Evolutionary conservation across 257 asterid species (phyloP).

Genomic region (Jaltomata sinuosa): DNA sequence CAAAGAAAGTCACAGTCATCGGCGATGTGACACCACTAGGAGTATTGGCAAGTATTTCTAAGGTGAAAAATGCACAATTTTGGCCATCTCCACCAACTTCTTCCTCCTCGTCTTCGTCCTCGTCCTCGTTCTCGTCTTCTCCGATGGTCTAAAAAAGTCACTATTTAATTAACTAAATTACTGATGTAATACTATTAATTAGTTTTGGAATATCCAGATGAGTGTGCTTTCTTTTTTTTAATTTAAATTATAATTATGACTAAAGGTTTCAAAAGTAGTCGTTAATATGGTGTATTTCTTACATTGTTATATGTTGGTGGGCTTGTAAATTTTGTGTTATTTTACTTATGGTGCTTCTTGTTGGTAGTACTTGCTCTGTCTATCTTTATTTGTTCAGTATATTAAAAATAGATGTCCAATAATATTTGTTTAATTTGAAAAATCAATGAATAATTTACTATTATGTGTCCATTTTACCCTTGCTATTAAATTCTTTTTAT

Average conservation of each 20-base stretch:
- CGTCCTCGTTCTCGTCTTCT: slow-evolving; percentile 16
- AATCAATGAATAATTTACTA: no score
- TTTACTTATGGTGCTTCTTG: neutral
- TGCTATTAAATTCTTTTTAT: no score
- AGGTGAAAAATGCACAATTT: slow-evolving; percentile 71
- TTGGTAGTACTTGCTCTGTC: no score
- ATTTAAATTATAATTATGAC: neutral
- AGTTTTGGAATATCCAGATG: neutral
- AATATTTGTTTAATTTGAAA: no score
- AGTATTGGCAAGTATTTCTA: slow-evolving; percentile 66
- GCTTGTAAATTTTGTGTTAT: slow-evolving; percentile 1
- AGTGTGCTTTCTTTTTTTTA: neutral
- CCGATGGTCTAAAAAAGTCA: neutral
- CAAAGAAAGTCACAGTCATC: slow-evolving; percentile 61
- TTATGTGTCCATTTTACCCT: no score
- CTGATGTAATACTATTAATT: neutral
- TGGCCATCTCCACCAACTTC: slow-evolving; percentile 55
- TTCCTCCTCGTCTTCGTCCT: slow-evolving; percentile 16
- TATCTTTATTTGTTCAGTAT: no score
- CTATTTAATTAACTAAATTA: slow-evolving; percentile 9
- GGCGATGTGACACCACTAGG: slow-evolving; percentile 69
- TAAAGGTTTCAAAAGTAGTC: neutral
- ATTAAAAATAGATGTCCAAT: no score
- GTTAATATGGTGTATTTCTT: neutral
- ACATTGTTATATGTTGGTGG: neutral